A percentile compares a stretch with the other conserved stretches of the same genome.
Conservation (phyloP, 306 rosid species). For the Vachellia collinsii region DNA sequence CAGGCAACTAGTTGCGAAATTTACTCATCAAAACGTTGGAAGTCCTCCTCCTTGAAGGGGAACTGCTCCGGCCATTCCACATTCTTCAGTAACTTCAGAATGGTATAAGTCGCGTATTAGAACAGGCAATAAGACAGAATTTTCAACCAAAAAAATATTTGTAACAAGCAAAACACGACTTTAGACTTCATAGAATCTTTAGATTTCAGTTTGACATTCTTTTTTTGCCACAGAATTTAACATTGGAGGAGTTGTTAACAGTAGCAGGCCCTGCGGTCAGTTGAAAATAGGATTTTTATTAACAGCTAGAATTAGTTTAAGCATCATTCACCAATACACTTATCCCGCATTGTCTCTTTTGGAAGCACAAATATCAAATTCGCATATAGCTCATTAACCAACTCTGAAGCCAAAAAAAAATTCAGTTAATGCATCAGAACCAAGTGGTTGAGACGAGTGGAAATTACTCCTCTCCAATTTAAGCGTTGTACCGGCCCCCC, state of each 20-base stretch:
- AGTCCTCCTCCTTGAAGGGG: conserved; percentile 81
- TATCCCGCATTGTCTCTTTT: background rate
- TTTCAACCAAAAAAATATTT: background rate
- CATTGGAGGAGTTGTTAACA: background rate
- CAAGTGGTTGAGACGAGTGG: background rate
- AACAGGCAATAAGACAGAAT: conserved; percentile 6
- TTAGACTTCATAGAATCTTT: background rate
- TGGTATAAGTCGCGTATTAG: conserved; percentile 11
- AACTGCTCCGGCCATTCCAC: conserved; percentile 78
- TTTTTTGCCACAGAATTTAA: background rate
- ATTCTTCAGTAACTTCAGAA: conserved; percentile 61
- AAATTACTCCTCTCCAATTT: background rate
- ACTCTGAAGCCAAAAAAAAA: background rate
- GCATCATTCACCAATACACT: background rate
- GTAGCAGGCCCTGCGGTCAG: background rate
- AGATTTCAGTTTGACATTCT: background rate
- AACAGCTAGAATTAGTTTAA: background rate
- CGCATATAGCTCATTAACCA: background rate
- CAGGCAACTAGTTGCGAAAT: conserved; percentile 16
- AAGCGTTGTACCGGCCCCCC: too few relatives aligned
- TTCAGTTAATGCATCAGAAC: background rate
- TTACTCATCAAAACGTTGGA: conserved; percentile 84
- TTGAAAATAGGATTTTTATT: background rate
- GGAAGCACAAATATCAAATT: background rate
- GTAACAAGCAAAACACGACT: conserved; percentile 15